These are phyloP conservation scores for Hyphopichia homilentoma DNA, from an alignment of 805 yeast species.

Conservation along the genomic window DNA sequence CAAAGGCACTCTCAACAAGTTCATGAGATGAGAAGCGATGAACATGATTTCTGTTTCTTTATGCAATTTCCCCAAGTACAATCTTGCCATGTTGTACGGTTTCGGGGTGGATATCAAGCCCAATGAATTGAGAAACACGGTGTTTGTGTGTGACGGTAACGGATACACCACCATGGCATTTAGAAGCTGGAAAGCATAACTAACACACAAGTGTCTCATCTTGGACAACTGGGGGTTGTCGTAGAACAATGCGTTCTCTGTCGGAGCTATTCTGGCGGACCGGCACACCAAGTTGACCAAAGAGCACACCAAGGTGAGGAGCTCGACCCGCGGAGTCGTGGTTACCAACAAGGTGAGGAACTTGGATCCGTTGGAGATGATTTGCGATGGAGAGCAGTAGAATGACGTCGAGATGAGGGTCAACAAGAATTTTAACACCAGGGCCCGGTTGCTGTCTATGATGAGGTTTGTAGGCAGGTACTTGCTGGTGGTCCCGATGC, in stretches of 20 bases:
- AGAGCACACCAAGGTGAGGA: conserved; percentile 59
- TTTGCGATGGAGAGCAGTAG: conserved; percentile 41
- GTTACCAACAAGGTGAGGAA: conserved; percentile 56
- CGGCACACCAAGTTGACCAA: conserved; percentile 62
- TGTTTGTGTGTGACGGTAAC: conserved; percentile 43
- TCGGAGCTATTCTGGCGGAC: conserved; percentile 34
- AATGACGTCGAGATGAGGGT: conserved; percentile 60
- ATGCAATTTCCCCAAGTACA: conserved; percentile 49
- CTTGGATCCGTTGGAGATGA: conserved; percentile 54
- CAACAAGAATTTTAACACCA: conserved; percentile 58
- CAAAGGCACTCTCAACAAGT: conserved; percentile 46
- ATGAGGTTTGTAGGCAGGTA: conserved; percentile 21
- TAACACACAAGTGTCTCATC: conserved; percentile 44
- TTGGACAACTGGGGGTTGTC: conserved; percentile 28
- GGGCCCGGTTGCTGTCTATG: conserved; percentile 63
- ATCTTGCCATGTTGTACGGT: conserved; percentile 47
- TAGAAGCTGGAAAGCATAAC: conserved; percentile 59
- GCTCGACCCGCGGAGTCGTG: conserved; percentile 45
- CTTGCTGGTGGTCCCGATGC: conserved; percentile 52
- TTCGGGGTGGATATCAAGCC: conserved; percentile 23
- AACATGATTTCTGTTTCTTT: conserved; percentile 53
- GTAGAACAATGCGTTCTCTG: conserved; percentile 44
- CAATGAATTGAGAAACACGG: conserved; percentile 31
- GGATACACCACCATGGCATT: conserved; percentile 61
- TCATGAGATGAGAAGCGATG: conserved; percentile 45